phyloP scores from a whole-genome alignment of 2,329 filamentous ascomycete species.

The Calonectria fujianensis region DNA sequence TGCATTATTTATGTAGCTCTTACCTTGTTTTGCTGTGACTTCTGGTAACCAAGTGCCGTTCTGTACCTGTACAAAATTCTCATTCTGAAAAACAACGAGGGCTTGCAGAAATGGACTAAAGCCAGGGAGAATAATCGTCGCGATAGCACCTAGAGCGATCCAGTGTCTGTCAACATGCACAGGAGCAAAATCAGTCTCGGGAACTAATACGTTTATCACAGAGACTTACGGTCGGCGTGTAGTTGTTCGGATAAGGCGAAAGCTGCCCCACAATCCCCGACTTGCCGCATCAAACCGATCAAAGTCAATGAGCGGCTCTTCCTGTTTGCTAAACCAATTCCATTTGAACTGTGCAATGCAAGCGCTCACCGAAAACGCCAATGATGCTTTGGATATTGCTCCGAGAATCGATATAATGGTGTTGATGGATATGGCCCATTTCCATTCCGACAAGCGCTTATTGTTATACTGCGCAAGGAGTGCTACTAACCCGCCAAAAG shows the following conservation, averaged over 20 bases:
- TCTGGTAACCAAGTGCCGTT: neutral
- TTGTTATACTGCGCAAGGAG: slow-evolving; percentile 12
- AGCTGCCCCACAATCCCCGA: slow-evolving; percentile 38
- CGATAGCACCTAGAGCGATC: slow-evolving; percentile 27
- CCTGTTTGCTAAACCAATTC: slow-evolving; percentile 39
- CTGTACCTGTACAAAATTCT: neutral
- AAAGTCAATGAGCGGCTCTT: slow-evolving; percentile 39
- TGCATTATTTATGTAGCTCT: neutral
- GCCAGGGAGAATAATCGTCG: slow-evolving; percentile 28
- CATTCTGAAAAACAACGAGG: slow-evolving; percentile 26
- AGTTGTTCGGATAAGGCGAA: slow-evolving; percentile 32
- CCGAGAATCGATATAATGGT: slow-evolving; percentile 41
- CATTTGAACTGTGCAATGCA: slow-evolving; percentile 46
- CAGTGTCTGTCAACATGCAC: slow-evolving; percentile 27
- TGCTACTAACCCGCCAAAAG: slow-evolving; percentile 20
- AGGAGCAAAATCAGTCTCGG: neutral
- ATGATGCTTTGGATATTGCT: slow-evolving; percentile 9
- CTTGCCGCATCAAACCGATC: slow-evolving; percentile 46
- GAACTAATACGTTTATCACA: neutral
- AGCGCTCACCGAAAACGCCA: slow-evolving; percentile 32
- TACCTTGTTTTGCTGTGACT: neutral
- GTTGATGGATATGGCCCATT: slow-evolving; percentile 35
- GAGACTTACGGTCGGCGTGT: slow-evolving; percentile 35
- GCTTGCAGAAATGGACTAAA: slow-evolving; percentile 39
- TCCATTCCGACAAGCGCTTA: slow-evolving; percentile 42